These are phyloP conservation scores for Prunus mongolica DNA, from an alignment of 306 rosid genomes.

Conservation along the genomic window DNA sequence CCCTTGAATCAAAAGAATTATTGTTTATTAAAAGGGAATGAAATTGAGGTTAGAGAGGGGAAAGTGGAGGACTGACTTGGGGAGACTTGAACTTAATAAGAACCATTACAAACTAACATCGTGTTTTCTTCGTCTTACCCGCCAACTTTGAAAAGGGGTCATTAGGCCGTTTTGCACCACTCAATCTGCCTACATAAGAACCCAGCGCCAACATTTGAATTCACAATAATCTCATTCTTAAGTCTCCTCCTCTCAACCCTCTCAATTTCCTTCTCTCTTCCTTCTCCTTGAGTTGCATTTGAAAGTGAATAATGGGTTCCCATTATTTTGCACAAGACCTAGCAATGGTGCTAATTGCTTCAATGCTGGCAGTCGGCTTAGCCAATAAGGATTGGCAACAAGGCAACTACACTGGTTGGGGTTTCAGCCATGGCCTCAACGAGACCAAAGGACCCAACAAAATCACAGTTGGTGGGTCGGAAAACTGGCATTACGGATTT, in stretches of 20 bases:
- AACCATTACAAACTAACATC: neutral
- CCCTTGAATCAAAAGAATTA: too few species aligned
- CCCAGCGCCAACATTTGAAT: neutral
- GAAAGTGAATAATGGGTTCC: conserved; percentile 20
- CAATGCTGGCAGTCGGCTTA: conserved; percentile 24
- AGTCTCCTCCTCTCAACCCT: neutral
- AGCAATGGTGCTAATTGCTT: conserved; percentile 13
- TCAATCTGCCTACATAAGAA: conserved; percentile 9
- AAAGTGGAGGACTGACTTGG: neutral
- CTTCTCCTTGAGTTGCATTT: neutral
- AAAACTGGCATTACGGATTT: conserved; percentile 50
- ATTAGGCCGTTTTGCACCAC: conserved; percentile 37
- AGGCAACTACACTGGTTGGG: conserved; percentile 25
- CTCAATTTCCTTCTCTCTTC: neutral
- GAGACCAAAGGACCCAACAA: conserved; percentile 17
- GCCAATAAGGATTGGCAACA: conserved; percentile 43
- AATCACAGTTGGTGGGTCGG: conserved; percentile 53
- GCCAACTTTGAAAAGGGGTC: conserved; percentile 5
- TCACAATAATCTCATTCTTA: neutral
- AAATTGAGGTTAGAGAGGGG: too few species aligned
- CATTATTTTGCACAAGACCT: conserved; percentile 1
- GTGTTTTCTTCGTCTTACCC: neutral
- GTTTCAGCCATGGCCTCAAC: conserved; percentile 1
- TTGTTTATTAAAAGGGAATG: too few species aligned
- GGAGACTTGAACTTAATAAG: neutral